A percentile compares a stretch with the other conserved stretches of the same genome.
These are phyloP conservation scores for Aaosphaeria pasadenensis DNA, from an alignment of 2,329 filamentous ascomycete species.

Conservation along the genomic window DNA sequence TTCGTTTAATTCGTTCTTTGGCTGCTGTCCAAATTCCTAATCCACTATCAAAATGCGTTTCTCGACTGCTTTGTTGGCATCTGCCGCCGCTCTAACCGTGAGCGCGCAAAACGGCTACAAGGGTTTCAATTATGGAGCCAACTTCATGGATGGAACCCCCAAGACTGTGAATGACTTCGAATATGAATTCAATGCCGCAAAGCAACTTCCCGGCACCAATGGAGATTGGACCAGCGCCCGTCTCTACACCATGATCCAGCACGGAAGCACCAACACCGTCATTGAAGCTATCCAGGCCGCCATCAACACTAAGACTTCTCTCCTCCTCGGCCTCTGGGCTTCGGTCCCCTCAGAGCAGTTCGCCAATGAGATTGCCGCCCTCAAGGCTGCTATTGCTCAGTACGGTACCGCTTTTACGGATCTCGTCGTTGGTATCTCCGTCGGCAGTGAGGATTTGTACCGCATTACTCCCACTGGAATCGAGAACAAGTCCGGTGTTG, in stretches of 20 bases:
- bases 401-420: constrained; percentile 66
- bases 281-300: constrained; percentile 76
- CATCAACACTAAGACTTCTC: constrained; percentile 71
- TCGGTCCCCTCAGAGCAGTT: constrained; percentile 64
- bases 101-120: constrained; percentile 27
- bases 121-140: constrained; percentile 73
- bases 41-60: constrained; percentile 27
- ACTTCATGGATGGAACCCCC: constrained; percentile 57
- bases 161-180: constrained; percentile 67
- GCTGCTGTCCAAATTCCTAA: not conserved
- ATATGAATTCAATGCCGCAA: constrained; percentile 65
- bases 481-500: constrained; percentile 59
- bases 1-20: not conserved
- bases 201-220: constrained; percentile 60
- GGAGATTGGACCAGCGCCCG: constrained; percentile 66
- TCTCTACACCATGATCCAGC: constrained; percentile 75
- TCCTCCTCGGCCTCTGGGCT: constrained; percentile 82
- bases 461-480: constrained; percentile 64
- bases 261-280: constrained; percentile 60
- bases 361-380: constrained; percentile 69
- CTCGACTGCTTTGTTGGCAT: constrained; percentile 32
- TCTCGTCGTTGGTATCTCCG: constrained; percentile 76
- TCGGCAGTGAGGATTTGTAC: constrained; percentile 76
- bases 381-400: constrained; percentile 64
- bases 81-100: constrained; percentile 39